These are phyloP conservation scores for Spiraea crenata DNA, from an alignment of 331 rosid species.

Conservation along the genomic window DNA sequence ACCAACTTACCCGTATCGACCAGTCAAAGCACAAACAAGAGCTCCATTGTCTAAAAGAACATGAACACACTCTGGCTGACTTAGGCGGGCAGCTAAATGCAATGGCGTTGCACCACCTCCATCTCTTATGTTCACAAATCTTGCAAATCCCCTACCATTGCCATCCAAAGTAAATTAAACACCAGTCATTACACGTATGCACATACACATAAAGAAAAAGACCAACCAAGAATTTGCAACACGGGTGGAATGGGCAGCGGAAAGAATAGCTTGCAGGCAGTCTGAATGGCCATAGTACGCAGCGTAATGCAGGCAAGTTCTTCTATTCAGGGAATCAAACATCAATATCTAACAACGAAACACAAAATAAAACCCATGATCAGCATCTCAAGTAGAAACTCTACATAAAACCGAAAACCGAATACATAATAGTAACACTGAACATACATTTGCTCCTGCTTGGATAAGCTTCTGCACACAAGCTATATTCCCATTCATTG, in stretches of 20 bases:
- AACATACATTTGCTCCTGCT: conserved; percentile 86
- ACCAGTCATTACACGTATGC: neutral
- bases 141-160: conserved; percentile 70
- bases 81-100: conserved; percentile 82
- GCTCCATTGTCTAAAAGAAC: conserved; percentile 79
- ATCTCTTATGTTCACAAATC: conserved; percentile 92
- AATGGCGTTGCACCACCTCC: conserved; percentile 82
- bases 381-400: conserved; percentile 17
- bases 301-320: conserved; percentile 91
- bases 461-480: conserved; percentile 65
- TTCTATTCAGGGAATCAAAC: conserved; percentile 71
- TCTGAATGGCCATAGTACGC: conserved; percentile 74
- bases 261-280: conserved; percentile 71
- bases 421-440: neutral
- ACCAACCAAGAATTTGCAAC: conserved; percentile 80
- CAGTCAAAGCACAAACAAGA: conserved; percentile 72
- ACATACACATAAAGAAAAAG: neutral
- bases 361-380: conserved; percentile 12
- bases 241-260: conserved; percentile 67
- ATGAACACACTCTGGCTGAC: conserved; percentile 55
- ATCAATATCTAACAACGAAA: conserved; percentile 58
- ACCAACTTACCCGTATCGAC: conserved; percentile 65
- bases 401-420: neutral
- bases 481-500: conserved; percentile 67
- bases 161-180: conserved; percentile 19